Evolutionary conservation across 1,139 yeast species (phyloP), one percentile per base, ranked within the genome.

Genomic region (Suhomyces coccinellae): DNA sequence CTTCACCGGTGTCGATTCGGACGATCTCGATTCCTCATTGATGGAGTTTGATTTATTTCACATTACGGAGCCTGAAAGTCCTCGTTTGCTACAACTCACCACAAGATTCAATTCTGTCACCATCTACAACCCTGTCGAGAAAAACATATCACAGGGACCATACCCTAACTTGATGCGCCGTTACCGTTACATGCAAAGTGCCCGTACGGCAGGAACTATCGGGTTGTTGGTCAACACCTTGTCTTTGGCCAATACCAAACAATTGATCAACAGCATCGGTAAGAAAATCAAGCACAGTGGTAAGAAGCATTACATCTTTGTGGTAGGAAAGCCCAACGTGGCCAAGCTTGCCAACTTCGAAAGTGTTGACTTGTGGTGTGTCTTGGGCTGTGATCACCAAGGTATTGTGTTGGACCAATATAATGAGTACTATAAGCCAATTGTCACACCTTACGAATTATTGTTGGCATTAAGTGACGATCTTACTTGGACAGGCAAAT

Each of bases 291-390:
- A 75, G 42, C 75, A 72, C 5, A 90, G 95, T 0, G 97, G 90
- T 2, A 93, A 93, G 65, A 95, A 95, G 60, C 93, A 87, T 54
- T 93, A 93, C 60, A 77, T 89, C 57, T 90, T 93, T 68, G 98
- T 91, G 6, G 98, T 93, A 7, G 99, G 99, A 13, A 95, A 95
- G 62, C 98, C 98, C n/a, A 93, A 93, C 59, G 97, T 93, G 5
- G 96, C 99, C 33, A 93, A 93, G 58, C 72, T 93, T 44, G 99
- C 99, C 11, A 93, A 93, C 63, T 93, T 95, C 61, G 98, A 91
- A 52, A 83, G 83, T 16, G 80, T 93, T 14, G 99, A 93, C 56
- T 76, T 87, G 24, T 93, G 99, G 98, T 91, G 95, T 58, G 80
- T 93, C 14, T 67, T 93, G 17, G 99, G 99, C 0, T 95, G 99